Conservation (phyloP, 257 asterid species). For the Fraxinus americana region DNA sequence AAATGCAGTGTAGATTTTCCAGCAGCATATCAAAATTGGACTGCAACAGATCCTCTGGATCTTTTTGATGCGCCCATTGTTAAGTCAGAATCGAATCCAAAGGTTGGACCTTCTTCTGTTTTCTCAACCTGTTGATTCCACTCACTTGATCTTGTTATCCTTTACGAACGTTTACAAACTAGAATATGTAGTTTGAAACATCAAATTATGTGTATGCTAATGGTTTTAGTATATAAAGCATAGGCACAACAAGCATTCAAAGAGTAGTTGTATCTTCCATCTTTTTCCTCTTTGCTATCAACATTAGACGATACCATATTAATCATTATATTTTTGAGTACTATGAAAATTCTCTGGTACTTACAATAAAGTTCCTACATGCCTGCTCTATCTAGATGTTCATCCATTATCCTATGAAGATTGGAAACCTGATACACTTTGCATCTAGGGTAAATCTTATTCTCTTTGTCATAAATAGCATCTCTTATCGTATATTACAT, state of each 20-base stretch:
- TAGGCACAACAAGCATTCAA: background rate
- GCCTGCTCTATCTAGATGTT: background rate
- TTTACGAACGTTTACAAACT: background rate
- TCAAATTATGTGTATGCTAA: conserved; percentile 6
- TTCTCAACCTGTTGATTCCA: conserved; percentile 2
- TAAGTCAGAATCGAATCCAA: conserved; percentile 76
- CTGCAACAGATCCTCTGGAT: conserved; percentile 72
- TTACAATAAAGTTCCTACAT: background rate
- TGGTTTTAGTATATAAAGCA: background rate
- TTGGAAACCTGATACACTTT: background rate
- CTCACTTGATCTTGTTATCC: conserved; percentile 14
- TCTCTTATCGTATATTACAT: background rate
- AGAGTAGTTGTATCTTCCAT: conserved; percentile 3
- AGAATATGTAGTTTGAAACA: background rate
- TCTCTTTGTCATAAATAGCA: background rate
- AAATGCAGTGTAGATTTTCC: conserved; percentile 81
- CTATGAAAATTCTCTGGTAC: background rate
- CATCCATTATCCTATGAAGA: background rate
- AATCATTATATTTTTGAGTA: background rate
- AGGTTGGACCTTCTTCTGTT: conserved; percentile 43
- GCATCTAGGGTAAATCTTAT: background rate
- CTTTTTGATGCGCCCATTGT: conserved; percentile 81
- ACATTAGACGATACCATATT: background rate
- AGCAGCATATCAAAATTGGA: conserved; percentile 85
- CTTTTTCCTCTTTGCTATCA: conserved; percentile 4